Evolutionary conservation across 257 asterid genomes (phyloP), one percentile per base, ranked within the genome.

Genomic region (Plantago major): DNA sequence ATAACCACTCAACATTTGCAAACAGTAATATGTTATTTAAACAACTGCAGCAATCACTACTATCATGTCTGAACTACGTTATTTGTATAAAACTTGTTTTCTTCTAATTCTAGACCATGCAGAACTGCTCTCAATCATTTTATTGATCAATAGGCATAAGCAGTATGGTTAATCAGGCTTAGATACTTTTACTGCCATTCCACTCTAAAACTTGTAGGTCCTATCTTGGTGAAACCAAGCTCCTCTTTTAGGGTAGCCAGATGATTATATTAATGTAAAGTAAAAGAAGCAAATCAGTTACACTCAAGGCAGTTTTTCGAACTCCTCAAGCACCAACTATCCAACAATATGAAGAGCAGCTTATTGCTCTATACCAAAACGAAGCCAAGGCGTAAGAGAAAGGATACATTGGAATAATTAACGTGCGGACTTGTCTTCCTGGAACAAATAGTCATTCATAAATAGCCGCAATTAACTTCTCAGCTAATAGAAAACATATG

Each of bases 1-100:
- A 26, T 66, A 46, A 65, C 40, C 6, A 33, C 18, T 15, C 60
- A 42, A 55, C 18, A 64, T 63, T 22, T 45, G 60, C 50, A n/a
- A 37, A 63, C 3, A 57, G 59, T 8, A 53, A 54, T 44, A 50
- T 66, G 28, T 67, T 18, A 58, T 11, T 49, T 37, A 58, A 14
- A 10, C 42, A 44, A 58, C 46, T 42, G 43, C 9, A 43, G 40
- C 17, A 18, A 50, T 3, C 7, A n/a, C 2, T 3, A 10, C 28
- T 7, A 13, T 28, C 37, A n/a, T 13, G 11, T 28, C 0, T 12
- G 18, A 30, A 42, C 42, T 55, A 38, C 43, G 15, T 38, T 11
- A 51, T 30, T 40, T 40, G 15, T n/a, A 58, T 45, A 56, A 33
- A 11, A 11, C 14, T 14, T 12, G 28, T 38, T 3, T 15, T 42